Evolutionary conservation across 306 rosid genomes (phyloP).

Genomic region (Psophocarpus tetragonolobus): DNA sequence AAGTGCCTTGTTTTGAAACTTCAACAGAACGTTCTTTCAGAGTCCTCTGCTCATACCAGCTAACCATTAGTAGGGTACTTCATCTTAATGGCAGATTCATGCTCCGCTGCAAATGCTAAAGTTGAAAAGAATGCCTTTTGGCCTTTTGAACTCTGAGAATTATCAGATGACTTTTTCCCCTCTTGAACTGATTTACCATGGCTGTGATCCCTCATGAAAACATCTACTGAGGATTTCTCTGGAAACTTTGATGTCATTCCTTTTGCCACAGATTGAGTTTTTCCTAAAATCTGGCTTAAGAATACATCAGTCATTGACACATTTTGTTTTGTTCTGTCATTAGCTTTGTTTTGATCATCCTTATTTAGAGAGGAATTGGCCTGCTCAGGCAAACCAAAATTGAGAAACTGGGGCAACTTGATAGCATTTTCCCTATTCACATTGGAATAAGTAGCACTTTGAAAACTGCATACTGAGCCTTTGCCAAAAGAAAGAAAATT

Average conservation of each 20-base stretch:
- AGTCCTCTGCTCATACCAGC: slow-evolving; percentile 10
- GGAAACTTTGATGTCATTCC: slow-evolving; percentile 35
- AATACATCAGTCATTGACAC: slow-evolving; percentile 30
- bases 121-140: slow-evolving; percentile 66
- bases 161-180: slow-evolving; percentile 29
- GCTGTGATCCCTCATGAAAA: slow-evolving; percentile 25
- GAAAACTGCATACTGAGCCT: slow-evolving; percentile 42
- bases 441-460: slow-evolving; percentile 36
- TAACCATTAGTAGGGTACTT: slow-evolving; percentile 29
- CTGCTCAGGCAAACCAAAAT: slow-evolving; percentile 28
- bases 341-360: slow-evolving; percentile 29
- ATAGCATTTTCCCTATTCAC: slow-evolving; percentile 26
- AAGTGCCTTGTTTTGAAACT: slow-evolving; percentile 1
- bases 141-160: slow-evolving; percentile 43
- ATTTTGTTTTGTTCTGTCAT: slow-evolving; percentile 31
- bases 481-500: slow-evolving; percentile 72
- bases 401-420: slow-evolving; percentile 22
- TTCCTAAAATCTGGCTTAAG: slow-evolving; percentile 33
- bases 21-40: slow-evolving; percentile 20
- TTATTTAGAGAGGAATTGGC: slow-evolving; percentile 19
- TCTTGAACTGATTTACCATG: slow-evolving; percentile 35
- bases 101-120: slow-evolving; percentile 69
- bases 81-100: slow-evolving; percentile 50
- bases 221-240: slow-evolving; percentile 40
- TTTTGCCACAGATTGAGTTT: slow-evolving; percentile 38